Evolutionary conservation across 345 rosid species (phyloP).

Genomic region (Cardamine chenopodiifolia): DNA sequence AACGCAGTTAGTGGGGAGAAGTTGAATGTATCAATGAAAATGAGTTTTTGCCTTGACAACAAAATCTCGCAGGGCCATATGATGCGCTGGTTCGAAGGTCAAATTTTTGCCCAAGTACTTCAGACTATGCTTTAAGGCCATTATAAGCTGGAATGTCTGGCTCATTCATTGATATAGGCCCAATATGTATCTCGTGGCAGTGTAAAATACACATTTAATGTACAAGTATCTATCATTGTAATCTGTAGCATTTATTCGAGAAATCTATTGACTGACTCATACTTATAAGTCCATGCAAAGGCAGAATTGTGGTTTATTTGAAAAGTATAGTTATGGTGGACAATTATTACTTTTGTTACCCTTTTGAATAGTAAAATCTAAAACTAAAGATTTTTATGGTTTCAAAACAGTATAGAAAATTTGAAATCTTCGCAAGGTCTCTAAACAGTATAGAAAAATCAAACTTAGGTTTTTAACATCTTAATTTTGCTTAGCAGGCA

Average conservation of each 20-base stretch:
- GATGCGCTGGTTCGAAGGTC: background rate
- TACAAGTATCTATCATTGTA: background rate
- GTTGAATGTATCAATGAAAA: background rate
- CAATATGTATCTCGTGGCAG: background rate
- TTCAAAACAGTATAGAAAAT: background rate
- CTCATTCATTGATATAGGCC: slow-evolving; percentile 1
- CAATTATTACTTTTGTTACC: too few species aligned
- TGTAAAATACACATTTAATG: background rate
- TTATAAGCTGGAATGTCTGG: background rate
- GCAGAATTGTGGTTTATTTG: background rate
- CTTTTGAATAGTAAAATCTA: too few species aligned
- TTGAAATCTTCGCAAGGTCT: background rate
- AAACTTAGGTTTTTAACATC: background rate
- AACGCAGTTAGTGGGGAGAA: background rate
- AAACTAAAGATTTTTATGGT: too few species aligned
- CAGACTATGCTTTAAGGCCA: background rate
- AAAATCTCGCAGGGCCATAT: background rate
- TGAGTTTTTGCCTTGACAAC: background rate
- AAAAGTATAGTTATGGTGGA: background rate
- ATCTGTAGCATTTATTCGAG: background rate
- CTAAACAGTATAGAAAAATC: background rate
- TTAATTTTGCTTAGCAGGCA: background rate
- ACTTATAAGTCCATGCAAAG: too few species aligned
- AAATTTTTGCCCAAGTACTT: background rate
- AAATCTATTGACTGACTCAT: background rate